phyloP scores from a whole-genome alignment of 192 early-diverging fungal genomes.

The Backusella luteola region DNA sequence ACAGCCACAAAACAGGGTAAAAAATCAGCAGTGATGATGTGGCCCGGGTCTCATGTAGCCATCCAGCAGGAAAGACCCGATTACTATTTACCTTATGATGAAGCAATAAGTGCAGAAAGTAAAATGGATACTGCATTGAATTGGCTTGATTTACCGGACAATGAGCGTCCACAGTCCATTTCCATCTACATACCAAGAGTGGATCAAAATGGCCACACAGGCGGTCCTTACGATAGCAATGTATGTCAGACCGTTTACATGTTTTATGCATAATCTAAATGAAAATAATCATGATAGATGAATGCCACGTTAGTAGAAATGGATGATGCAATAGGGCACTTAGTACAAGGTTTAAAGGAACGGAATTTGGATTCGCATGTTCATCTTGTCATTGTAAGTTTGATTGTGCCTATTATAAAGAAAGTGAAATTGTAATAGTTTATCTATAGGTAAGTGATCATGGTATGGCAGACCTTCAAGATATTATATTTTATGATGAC shows the following conservation, averaged over 20 bases:
- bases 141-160: constrained; percentile 77
- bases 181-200: constrained; percentile 80
- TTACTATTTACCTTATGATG: constrained; percentile 58
- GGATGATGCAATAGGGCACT: constrained; percentile 58
- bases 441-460: constrained; percentile 76
- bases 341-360: constrained; percentile 51
- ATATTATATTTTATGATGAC: constrained; percentile 74
- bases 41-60: constrained; percentile 72
- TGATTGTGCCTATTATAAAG: not conserved
- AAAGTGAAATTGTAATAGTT: not conserved
- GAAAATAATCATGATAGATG: constrained; percentile 35
- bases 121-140: constrained; percentile 61
- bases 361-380: constrained; percentile 65
- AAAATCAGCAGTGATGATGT: constrained; percentile 79
- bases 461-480: constrained; percentile 70
- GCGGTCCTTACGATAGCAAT: constrained; percentile 61
- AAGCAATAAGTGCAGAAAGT: constrained; percentile 38
- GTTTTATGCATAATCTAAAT: not conserved
- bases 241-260: constrained; percentile 30
- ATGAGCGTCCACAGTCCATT: constrained; percentile 72
- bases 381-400: constrained; percentile 51
- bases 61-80: constrained; percentile 58
- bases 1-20: constrained; percentile 72
- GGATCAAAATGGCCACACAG: constrained; percentile 73
- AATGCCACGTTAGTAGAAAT: constrained; percentile 51